These are phyloP conservation scores for Scopulariopsis brevicaulis DNA, from an alignment of 2,329 filamentous ascomycete genomes.

Conservation along the genomic window DNA sequence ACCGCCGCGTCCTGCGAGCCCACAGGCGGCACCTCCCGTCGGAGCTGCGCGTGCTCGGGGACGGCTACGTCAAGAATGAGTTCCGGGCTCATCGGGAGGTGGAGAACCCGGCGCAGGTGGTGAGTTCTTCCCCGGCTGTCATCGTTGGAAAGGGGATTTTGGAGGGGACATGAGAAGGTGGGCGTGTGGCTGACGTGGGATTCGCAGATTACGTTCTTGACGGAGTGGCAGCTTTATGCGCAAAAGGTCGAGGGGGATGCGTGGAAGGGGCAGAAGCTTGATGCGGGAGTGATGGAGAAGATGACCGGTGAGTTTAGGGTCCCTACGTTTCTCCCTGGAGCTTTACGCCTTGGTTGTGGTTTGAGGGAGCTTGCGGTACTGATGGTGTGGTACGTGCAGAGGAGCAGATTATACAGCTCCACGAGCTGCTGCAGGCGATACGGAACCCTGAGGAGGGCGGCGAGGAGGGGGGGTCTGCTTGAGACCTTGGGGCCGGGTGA, in stretches of 20 bases:
- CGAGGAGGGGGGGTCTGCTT: neutral
- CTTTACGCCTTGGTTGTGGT: conserved; percentile 1
- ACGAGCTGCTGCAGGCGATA: conserved; percentile 86
- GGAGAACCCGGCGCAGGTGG: conserved; percentile 87
- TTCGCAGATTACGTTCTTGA: conserved; percentile 81
- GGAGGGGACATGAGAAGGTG: neutral
- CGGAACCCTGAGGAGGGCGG: conserved; percentile 21
- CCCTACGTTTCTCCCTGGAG: neutral
- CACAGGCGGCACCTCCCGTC: conserved; percentile 68
- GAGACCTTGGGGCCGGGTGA: neutral
- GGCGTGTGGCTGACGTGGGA: neutral
- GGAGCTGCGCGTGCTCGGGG: conserved; percentile 73
- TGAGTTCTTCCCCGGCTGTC: conserved; percentile 27
- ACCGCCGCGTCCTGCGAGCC: conserved; percentile 74
- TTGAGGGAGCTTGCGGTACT: conserved; percentile 6
- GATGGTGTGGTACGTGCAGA: conserved; percentile 37
- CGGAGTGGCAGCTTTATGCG: conserved; percentile 92
- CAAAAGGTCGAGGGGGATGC: conserved; percentile 80
- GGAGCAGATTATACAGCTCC: conserved; percentile 85
- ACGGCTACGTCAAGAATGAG: conserved; percentile 88
- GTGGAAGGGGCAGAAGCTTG: conserved; percentile 53
- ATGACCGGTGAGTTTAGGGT: conserved; percentile 43
- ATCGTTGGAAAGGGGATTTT: neutral
- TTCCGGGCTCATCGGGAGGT: conserved; percentile 74
- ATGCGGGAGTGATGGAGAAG: conserved; percentile 15